Conservation (phyloP, 345 rosid species). For the thale cress (Arabidopsis thaliana) region DNA sequence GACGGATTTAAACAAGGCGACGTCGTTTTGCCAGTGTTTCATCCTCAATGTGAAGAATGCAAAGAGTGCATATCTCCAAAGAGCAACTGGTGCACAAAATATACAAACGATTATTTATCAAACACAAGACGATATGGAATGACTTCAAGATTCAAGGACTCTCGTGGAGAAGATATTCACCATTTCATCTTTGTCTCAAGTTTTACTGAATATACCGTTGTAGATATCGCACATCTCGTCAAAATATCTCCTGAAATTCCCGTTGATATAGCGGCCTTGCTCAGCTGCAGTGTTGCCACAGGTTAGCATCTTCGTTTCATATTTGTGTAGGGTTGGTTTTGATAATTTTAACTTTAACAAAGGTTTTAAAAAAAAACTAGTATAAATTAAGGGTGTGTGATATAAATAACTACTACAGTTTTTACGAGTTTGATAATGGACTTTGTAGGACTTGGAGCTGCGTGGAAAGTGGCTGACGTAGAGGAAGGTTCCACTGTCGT, state of each 20-base stretch:
- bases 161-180: slow-evolving; percentile 57
- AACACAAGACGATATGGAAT: slow-evolving; percentile 63
- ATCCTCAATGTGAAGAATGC: slow-evolving; percentile 58
- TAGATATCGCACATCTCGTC: slow-evolving; percentile 60
- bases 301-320: slow-evolving; percentile 40
- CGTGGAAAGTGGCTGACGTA: slow-evolving; percentile 65
- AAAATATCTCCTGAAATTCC: slow-evolving; percentile 54
- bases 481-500: slow-evolving; percentile 70
- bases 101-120: background rate
- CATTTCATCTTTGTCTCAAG: slow-evolving; percentile 66
- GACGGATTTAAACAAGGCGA: slow-evolving; percentile 64
- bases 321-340: background rate
- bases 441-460: slow-evolving; percentile 66
- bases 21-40: slow-evolving; percentile 61
- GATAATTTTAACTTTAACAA: background rate
- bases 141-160: slow-evolving; percentile 55
- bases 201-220: slow-evolving; percentile 72
- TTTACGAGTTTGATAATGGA: background rate
- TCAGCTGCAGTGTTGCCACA: slow-evolving; percentile 67
- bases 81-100: slow-evolving; percentile 60
- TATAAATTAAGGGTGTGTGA: background rate
- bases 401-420: background rate
- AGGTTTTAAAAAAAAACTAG: background rate
- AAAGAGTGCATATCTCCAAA: slow-evolving; percentile 59
- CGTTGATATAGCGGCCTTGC: slow-evolving; percentile 57